Evolutionary conservation across 1,139 yeast genomes (phyloP).

Genomic region (Yamadazyma sp.): DNA sequence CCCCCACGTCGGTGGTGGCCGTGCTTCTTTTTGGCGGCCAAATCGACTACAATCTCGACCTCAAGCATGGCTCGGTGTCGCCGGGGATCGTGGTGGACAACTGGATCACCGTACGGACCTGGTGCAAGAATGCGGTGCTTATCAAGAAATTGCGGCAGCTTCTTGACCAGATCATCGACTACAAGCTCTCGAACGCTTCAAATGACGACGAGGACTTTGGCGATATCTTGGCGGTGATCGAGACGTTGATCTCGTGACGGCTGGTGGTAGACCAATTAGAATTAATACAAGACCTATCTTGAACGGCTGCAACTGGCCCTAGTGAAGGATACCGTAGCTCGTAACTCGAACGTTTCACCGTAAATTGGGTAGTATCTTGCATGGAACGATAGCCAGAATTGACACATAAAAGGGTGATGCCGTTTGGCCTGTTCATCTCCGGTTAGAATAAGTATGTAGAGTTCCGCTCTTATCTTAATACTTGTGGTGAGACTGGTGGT

Average conservation of each 20-base stretch:
- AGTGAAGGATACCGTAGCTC: no score
- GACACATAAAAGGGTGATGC: no score
- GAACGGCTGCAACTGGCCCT: no score
- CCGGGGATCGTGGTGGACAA: conserved; percentile 71
- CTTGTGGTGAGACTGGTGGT: no score
- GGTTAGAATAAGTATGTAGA: no score
- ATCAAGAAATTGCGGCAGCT: conserved; percentile 66
- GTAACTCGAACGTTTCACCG: no score
- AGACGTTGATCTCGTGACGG: conserved; percentile 1
- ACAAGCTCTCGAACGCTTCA: conserved; percentile 27
- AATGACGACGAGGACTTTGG: conserved; percentile 3
- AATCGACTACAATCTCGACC: conserved; percentile 62
- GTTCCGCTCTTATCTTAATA: no score
- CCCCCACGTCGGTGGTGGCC: conserved; percentile 75
- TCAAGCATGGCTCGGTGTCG: conserved; percentile 40
- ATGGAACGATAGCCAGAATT: no score
- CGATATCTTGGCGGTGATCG: not conserved
- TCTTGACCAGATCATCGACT: conserved; percentile 66
- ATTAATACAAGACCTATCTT: no score
- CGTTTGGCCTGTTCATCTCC: no score
- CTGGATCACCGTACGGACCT: conserved; percentile 83
- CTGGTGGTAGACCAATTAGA: no score
- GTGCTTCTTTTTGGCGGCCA: conserved; percentile 78
- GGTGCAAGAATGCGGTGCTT: conserved; percentile 93
- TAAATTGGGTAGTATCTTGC: no score